Evolutionary conservation across 2,329 filamentous ascomycete species (phyloP), one percentile per base, ranked within the genome.

Genomic region (Hirsutella thompsonii): DNA sequence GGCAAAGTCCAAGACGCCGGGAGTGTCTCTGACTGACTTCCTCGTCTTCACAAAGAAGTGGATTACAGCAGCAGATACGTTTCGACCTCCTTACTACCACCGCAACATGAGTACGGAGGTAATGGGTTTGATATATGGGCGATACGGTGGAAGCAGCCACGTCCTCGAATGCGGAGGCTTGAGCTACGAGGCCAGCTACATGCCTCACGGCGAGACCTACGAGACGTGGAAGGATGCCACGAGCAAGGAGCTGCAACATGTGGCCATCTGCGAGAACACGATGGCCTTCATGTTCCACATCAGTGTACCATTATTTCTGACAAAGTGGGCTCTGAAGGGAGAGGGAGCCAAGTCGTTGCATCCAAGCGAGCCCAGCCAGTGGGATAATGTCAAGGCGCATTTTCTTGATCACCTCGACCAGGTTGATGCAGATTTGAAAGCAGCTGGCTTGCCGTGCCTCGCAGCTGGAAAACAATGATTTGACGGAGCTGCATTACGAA

Each of bases 31-130:
- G 3, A 70, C 70, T 0, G 80, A 83, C 56, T 82, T 83, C 46
- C 68, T 83, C 36, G 74, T 79, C 56, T 83, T 83, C 56, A 74
- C 76, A 0, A 77, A 79, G 0, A 67, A 76, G 16, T 83, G 79
- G 79, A 67, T 78, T 13, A 74, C 80, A 1, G 69, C 72, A 0
- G 69, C 72, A 37, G 68, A 69, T 43, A 81, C 78, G 0, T 81
- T 79, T 59, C 68, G 77, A 0, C 74, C 75, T 1, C 78, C 79
- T 0, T 82, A 78, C 58, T 83, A 80, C 54, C 78, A 81, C 53
- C 66, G 74, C 36, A 78, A 77, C 52, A 68, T 66, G 32, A 72
- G 72, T 23, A 68, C 69, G 0, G 74, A 78, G 49, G 62, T 76
- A 42, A 73, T 74, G 69, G 71, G 71, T 1, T 58, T 74, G 19